A percentile compares a stretch with the other conserved stretches of the same genome.
phyloP scores from a whole-genome alignment of 352 stramenopile genomes.

The Phytophthora melonis region DNA sequence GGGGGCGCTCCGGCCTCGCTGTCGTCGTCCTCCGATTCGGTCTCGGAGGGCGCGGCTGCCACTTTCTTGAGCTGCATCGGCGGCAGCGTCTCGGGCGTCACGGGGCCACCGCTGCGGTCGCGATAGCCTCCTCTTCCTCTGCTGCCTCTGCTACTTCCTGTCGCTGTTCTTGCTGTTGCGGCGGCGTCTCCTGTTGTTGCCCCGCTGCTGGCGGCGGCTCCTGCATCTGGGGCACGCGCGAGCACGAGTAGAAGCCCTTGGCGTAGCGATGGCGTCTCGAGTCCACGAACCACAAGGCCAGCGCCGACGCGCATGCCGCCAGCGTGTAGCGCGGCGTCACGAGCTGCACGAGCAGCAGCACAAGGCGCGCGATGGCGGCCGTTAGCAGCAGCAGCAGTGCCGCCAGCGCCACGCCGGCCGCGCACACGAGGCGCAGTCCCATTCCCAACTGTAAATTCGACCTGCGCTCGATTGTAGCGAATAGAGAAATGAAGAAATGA shows the following conservation, averaged over 20 bases:
- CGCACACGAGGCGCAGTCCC: constrained; percentile 29
- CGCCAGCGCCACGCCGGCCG: constrained; percentile 19
- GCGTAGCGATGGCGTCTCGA: constrained; percentile 35
- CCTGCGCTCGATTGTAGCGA: not conserved
- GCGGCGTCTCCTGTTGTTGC: not conserved
- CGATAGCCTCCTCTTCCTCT: constrained; percentile 5
- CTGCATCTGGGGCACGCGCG: constrained; percentile 24
- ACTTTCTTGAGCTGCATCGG: constrained; percentile 27
- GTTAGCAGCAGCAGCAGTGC: constrained; percentile 31
- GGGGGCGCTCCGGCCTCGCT: constrained; percentile 18
- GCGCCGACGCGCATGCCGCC: constrained; percentile 9
- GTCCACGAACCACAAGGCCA: constrained; percentile 35
- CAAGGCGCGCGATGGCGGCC: constrained; percentile 23
- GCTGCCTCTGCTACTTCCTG: constrained; percentile 5
- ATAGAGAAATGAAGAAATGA: constrained; percentile 1
- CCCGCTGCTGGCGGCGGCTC: not conserved
- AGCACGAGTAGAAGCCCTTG: constrained; percentile 43
- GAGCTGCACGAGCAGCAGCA: constrained; percentile 31
- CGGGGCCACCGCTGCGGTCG: constrained; percentile 10
- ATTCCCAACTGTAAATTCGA: constrained; percentile 1
- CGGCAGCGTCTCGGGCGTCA: constrained; percentile 20
- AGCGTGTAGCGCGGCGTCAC: constrained; percentile 40
- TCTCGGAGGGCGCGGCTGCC: constrained; percentile 45
- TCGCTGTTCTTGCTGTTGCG: no score
- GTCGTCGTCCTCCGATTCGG: constrained; percentile 66